Evolutionary conservation across 148 eudicot species (phyloP).

Genomic region (Rheum nobile): DNA sequence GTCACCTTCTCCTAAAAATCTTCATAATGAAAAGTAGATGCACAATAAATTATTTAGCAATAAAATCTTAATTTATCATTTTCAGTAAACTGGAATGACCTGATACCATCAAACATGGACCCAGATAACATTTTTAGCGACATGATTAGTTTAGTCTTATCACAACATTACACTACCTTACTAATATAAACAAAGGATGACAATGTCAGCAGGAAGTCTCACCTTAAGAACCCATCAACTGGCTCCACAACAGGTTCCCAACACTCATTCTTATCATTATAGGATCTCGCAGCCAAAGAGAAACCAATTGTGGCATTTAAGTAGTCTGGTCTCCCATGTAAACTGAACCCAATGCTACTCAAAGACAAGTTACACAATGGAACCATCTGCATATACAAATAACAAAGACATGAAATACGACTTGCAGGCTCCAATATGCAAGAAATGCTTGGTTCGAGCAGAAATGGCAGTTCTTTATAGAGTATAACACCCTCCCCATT

Average conservation of each 20-base stretch:
- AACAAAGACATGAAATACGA: not conserved
- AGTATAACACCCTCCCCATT: not conserved
- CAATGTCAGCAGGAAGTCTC: conserved; percentile 5
- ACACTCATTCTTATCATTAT: conserved; percentile 83
- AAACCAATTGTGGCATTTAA: conserved; percentile 57
- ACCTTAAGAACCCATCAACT: conserved; percentile 91
- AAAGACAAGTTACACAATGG: conserved; percentile 75
- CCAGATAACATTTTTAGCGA: not conserved
- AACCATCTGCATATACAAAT: conserved; percentile 63
- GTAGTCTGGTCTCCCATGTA: conserved; percentile 67
- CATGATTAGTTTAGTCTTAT: not conserved
- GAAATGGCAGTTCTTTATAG: not conserved
- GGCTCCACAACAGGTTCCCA: conserved; percentile 98
- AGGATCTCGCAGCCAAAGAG: conserved; percentile 80
- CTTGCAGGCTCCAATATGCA: not conserved
- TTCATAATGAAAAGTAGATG: not conserved
- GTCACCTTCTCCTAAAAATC: not conserved
- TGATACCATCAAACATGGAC: not conserved
- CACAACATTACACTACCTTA: not conserved
- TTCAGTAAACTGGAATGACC: not conserved
- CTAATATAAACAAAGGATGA: not conserved
- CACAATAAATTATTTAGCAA: not conserved
- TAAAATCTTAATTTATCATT: not conserved
- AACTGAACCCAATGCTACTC: conserved; percentile 60
- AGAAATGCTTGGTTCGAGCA: not conserved